Conservation (phyloP, 768 basidiomycete genomes). For the Pleurotus giganteus region DNA sequence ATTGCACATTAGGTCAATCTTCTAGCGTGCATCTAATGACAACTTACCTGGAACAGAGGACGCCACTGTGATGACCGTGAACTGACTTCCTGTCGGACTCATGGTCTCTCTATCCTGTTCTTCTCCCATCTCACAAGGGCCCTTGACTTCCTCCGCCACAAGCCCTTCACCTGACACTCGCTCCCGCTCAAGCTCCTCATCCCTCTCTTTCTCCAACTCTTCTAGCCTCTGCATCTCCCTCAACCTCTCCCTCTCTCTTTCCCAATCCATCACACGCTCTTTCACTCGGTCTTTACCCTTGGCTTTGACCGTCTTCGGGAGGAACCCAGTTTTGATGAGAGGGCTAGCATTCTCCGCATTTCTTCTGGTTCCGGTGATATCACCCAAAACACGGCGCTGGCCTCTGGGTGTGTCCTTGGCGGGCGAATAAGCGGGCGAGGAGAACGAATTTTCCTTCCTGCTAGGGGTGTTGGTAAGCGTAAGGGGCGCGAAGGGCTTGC, state of each 20-base stretch:
- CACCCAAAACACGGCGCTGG: constrained; percentile 33
- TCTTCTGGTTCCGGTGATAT: constrained; percentile 35
- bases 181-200: constrained; percentile 38
- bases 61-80: constrained; percentile 5
- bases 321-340: constrained; percentile 3
- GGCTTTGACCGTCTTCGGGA: constrained; percentile 19
- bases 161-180: constrained; percentile 27
- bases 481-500: neutral
- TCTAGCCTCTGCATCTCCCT: constrained; percentile 66
- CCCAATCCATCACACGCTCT: constrained; percentile 74
- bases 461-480: constrained; percentile 10
- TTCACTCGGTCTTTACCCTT: constrained; percentile 48
- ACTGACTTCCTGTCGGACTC: constrained; percentile 3
- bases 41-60: neutral
- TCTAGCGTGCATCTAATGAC: neutral
- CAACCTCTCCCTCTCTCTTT: constrained; percentile 64
- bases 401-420: constrained; percentile 14
- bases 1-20: constrained; percentile 16
- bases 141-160: constrained; percentile 22
- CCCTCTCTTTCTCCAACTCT: constrained; percentile 53
- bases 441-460: constrained; percentile 6
- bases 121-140: constrained; percentile 7
- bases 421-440: constrained; percentile 16
- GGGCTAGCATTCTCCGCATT: constrained; percentile 19
- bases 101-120: constrained; percentile 11